Percentiles rank a stretch among this genome's conserved stretches.
Evolutionary conservation across 192 early-diverging fungal species (phyloP).

Genomic region (Umbelopsis isabellina): DNA sequence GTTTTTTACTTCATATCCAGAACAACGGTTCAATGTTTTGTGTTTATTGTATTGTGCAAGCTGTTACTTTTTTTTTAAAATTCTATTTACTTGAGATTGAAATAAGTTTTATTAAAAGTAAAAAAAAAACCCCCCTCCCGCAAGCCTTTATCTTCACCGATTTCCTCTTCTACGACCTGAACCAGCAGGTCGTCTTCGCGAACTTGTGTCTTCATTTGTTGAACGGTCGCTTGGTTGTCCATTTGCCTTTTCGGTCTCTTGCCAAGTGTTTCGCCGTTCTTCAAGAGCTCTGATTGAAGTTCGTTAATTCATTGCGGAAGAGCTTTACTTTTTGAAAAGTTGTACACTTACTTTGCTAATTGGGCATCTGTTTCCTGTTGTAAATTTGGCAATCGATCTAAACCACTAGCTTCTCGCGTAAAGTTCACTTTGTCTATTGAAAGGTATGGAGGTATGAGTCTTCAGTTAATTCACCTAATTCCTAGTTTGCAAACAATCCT

Average conservation of each 20-base stretch:
- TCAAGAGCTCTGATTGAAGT: conserved; percentile 23
- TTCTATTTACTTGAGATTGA: background rate
- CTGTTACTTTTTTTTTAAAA: background rate
- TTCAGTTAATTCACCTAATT: background rate
- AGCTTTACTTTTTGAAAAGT: background rate
- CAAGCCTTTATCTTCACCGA: background rate
- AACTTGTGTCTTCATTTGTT: background rate
- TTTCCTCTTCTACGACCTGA: background rate
- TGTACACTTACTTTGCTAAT: conserved; percentile 31
- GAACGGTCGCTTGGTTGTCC: background rate
- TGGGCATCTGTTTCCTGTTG: conserved; percentile 42
- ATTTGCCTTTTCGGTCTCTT: conserved; percentile 6
- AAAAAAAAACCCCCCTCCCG: no score
- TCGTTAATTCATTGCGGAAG: background rate
- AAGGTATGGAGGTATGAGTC: background rate
- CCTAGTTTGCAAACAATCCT: background rate
- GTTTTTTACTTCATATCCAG: background rate
- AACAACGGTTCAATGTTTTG: background rate
- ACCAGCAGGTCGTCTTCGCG: background rate
- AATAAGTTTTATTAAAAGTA: background rate
- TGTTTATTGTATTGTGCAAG: conserved; percentile 4
- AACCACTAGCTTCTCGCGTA: conserved; percentile 26
- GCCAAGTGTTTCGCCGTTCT: conserved; percentile 39
- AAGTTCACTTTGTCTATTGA: conserved; percentile 37
- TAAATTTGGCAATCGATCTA: conserved; percentile 35